Evolutionary conservation across 2,329 filamentous ascomycete species (phyloP), one percentile per base, ranked within the genome.

Genomic region (Cladophialophora immunda): DNA sequence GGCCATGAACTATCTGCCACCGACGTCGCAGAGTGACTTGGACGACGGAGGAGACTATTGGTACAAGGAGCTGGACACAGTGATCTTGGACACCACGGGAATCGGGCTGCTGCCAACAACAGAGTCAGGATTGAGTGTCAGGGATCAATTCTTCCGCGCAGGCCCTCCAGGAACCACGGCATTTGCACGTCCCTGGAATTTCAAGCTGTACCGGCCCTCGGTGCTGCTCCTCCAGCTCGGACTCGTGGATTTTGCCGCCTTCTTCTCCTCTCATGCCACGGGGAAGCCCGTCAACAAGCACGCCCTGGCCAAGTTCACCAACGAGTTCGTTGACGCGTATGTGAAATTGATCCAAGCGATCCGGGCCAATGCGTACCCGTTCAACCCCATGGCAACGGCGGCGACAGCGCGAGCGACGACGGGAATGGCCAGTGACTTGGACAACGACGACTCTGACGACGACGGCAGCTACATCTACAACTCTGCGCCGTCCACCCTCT

Each of bases 261-360:
- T 68, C 57, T 65, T 66, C 55, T 47, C 64, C 6, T 29, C 60
- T 45, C 1, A 8, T 22, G 5, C 38, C n/a, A 22, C 13, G 13
- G 13, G 3, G 25, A 34, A 45, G 3, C 65, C 68, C 52, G 61
- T 32, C 57, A 47, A 34, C 58, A 27, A 54, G 52, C 54, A 59
- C 19, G 27, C 58, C 32, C 17, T 68, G 36, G 58, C 54, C 22
- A 25, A 65, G 34, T 64, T 70, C 62, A 65, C 50, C 29, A 50
- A 66, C 38, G 57, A 67, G 5, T 70, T 70, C 36, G 58, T 63
- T 27, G 32, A 61, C 4, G 59, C 61, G 4, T 80, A 78, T 62
- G 68, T 79, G 19, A 74, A 73, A 8, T 70, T 80, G 45, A 72
- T 80, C 59, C 76, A 75, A 58, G 74, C 74, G 2, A 77, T 80